Evolutionary conservation across 2,329 filamentous ascomycete genomes (phyloP).

Genomic region (Davidsoniella virescens): DNA sequence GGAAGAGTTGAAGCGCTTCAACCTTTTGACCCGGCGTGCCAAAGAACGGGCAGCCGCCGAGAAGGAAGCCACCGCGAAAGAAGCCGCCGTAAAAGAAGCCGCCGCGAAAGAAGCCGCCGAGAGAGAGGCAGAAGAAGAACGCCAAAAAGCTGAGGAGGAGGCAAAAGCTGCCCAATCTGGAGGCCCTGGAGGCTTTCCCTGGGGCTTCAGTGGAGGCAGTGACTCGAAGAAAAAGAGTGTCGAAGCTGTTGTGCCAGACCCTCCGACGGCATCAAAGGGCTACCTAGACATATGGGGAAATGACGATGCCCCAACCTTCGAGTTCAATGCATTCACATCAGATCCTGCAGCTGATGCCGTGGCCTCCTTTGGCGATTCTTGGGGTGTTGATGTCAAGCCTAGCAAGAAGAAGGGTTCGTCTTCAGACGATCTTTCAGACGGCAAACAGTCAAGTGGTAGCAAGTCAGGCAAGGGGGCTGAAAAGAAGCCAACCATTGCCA

Average conservation of each 20-base stretch:
- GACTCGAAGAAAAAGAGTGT: conserved; percentile 4
- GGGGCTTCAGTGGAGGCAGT: conserved; percentile 1
- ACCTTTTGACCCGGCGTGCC: conserved; percentile 22
- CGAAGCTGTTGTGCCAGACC: neutral
- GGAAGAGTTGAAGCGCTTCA: conserved; percentile 30
- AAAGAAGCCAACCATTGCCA: too few species aligned
- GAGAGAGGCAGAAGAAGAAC: conserved; percentile 13
- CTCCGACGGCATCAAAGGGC: conserved; percentile 2
- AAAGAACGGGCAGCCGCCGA: conserved; percentile 24
- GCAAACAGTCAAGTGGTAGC: too few species aligned
- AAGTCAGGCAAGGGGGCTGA: too few species aligned
- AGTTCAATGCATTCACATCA: neutral
- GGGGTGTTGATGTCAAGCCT: conserved; percentile 5
- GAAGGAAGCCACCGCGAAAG: conserved; percentile 11
- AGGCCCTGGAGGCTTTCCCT: neutral
- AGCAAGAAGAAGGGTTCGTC: conserved; percentile 2
- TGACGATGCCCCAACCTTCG: neutral
- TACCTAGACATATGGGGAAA: conserved; percentile 6
- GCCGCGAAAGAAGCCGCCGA: conserved; percentile 21
- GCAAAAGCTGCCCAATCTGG: conserved; percentile 9
- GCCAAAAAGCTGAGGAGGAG: neutral
- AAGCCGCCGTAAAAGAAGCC: conserved; percentile 22
- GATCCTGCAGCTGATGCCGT: neutral
- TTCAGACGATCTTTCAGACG: too few species aligned
- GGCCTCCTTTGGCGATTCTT: conserved; percentile 10